Percentiles rank a stretch among this genome's conserved stretches.
phyloP scores from a whole-genome alignment of 352 stramenopile species.

The Phytopythium delawarense region DNA sequence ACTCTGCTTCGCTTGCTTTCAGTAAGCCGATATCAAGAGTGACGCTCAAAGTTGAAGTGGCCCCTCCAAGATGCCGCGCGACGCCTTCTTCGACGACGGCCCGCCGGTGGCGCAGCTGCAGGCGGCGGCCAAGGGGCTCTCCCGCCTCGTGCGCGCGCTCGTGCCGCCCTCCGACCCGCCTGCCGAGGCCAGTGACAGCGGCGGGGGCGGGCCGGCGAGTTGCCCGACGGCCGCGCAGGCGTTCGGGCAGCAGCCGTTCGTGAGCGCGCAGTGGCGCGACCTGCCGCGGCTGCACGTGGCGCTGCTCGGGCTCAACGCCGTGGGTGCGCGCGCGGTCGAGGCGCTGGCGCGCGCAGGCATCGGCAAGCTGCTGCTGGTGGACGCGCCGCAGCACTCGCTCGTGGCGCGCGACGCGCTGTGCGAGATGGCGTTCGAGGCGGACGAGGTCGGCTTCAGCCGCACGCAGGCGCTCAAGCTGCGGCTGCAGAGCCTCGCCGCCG shows the following conservation, averaged over 20 bases:
- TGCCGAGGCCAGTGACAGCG: not conserved
- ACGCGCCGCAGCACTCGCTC: conserved; percentile 13
- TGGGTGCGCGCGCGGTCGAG: conserved; percentile 24
- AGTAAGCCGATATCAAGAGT: no score
- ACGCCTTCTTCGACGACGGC: conserved; percentile 39
- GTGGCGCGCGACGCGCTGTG: conserved; percentile 23
- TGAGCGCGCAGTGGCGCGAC: conserved; percentile 19
- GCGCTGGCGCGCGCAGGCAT: conserved; percentile 27
- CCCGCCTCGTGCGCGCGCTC: conserved; percentile 27
- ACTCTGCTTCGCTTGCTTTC: no score
- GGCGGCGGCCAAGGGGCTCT: conserved; percentile 28
- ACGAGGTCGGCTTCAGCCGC: conserved; percentile 33
- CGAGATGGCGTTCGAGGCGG: conserved; percentile 18
- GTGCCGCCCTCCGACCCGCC: conserved; percentile 4
- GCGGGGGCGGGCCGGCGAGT: not conserved
- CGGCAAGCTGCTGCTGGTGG: conserved; percentile 31
- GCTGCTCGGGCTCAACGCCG: conserved; percentile 26
- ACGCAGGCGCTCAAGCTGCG: conserved; percentile 29
- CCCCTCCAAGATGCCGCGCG: conserved; percentile 17
- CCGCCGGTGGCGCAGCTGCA: conserved; percentile 37
- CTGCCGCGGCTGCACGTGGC: conserved; percentile 20
- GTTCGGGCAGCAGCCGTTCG: conserved; percentile 24
- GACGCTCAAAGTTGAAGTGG: no score
- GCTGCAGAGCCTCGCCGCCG: conserved; percentile 21
- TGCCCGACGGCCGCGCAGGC: conserved; percentile 17